Base-by-base conservation (phyloP, 164 flowering plant genomes). In the Tetrastigma voinierianum region DNA sequence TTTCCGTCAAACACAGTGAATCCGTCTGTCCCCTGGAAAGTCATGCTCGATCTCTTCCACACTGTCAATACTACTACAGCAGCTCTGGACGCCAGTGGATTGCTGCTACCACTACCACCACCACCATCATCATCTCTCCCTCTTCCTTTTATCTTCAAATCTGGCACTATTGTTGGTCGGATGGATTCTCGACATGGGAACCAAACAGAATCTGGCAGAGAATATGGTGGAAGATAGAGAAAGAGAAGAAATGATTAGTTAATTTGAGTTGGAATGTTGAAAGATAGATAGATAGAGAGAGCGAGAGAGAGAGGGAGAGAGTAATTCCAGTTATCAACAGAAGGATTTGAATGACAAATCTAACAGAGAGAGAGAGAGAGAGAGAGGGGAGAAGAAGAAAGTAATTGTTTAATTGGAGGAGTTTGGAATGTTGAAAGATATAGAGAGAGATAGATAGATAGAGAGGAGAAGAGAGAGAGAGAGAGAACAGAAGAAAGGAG, bases 11-110 rank as follows among this genome's bases (percentile, higher is more conserved):
- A 83, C 6, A 85, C 91, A 2, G 89, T 83, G 70, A 87, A 87
- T 18, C 91, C 91, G 57, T 87, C 85, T 0, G 86, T 85, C 1
- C 91, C 87, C 60, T 85, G 85, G 68, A 87, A 87, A 32, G 78
- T 70, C 89, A 87, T 83, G 78, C 84, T 87, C 14, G 89, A 85
- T 74, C 78, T 85, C 78, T 87, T 87, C 91, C 89, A 87, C 62
- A 87, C 89, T 0, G 89, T 87, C 13, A 85, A 68, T 21, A n/a
- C n/a, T n/a, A n/a, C n/a, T n/a, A 71, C 75, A 1, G 58, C 75
- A 1, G 61, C 12, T 13, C 12, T 13, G 83, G 76, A 17, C 44
- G 6, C 11, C 3, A 11, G 23, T n/a, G 40, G 40, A 32, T 32
- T 32, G 40, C 6, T 16, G 15, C 4, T 18, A 6, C 5, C 46